Conservation (phyloP, 768 basidiomycete species). For the Leccinum truebloodii region DNA sequence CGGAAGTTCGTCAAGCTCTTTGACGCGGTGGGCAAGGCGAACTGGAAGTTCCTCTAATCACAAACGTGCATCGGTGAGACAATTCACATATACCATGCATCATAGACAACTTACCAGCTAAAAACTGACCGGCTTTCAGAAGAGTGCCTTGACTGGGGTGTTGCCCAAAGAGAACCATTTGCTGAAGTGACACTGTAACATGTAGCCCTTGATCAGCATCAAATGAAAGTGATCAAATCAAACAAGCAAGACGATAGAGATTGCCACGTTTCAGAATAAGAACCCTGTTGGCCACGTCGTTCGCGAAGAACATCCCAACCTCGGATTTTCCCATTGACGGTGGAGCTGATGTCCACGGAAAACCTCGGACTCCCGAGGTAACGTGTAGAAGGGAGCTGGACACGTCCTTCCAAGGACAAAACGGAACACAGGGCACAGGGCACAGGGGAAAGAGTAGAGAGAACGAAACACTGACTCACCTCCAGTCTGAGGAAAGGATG, state of each 20-base stretch:
- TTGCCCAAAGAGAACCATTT: constrained; percentile 21
- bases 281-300: neutral
- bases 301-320: neutral
- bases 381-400: neutral
- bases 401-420: neutral
- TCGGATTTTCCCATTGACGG: neutral
- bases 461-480: constrained; percentile 45
- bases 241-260: neutral
- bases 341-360: neutral
- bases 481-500: constrained; percentile 90
- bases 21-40: constrained; percentile 20
- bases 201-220: constrained; percentile 8
- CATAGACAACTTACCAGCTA: constrained; percentile 11
- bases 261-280: neutral
- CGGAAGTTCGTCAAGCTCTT: constrained; percentile 20
- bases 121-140: constrained; percentile 17
- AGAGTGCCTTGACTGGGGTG: constrained; percentile 22
- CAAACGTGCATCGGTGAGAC: neutral
- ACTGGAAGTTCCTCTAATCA: constrained; percentile 17
- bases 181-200: constrained; percentile 15
- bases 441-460: neutral
- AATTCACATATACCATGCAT: neutral
- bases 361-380: neutral
- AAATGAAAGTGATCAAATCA: neutral
- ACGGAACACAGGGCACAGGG: neutral